Base-by-base conservation (phyloP, 768 basidiomycete genomes). In the Psilocybe azurescens region DNA sequence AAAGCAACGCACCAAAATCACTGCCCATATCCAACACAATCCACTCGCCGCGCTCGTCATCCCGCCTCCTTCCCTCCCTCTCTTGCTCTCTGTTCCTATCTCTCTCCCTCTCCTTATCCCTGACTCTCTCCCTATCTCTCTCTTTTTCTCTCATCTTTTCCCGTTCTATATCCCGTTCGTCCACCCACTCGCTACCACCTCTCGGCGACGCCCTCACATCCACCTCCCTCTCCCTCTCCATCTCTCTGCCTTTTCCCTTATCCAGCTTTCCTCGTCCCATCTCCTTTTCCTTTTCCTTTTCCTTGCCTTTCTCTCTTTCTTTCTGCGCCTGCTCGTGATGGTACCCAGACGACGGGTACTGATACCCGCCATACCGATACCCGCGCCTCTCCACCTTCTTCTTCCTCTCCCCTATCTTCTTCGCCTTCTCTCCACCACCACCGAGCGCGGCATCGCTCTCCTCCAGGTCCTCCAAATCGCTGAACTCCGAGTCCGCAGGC, bases 1-100 rank as follows among this genome's bases (percentile, higher is more conserved):
- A 13, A 49, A 48, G 50, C 3, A 28, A 52, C 28, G 50, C 57
- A 81, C 83, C 83, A 50, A 72, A 70, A 55, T 83, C 83, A 59
- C 77, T 77, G 3, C 81, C 78, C 71, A 86, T 69, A 68, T 87
- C 86, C 18, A 87, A 71, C 8, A 82, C 79, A 16, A 86, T 73
- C 82, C 80, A 86, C 57, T 86, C 84, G 0, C 74, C 77, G 29
- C 74, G 75, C 9, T 75, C 73, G 1, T 72, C 73, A 9, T 67
- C 65, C 53, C 65, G 67, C 51, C 63, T 67, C 56, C 29, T 44
- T 32, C 30, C 16, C 20, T 58, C n/a, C 10, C 47, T 57, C 20
- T 50, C 60, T 55, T 14, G 24, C 29, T 59, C 38, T 49, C 51
- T 61, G 63, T 18, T 41, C 49, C 53, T 56, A 39, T 57, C 52